Evolutionary conservation across 78 protist genomes (phyloP), one percentile per base, ranked within the genome.

Genomic region (Dictyostelium citrinum): DNA sequence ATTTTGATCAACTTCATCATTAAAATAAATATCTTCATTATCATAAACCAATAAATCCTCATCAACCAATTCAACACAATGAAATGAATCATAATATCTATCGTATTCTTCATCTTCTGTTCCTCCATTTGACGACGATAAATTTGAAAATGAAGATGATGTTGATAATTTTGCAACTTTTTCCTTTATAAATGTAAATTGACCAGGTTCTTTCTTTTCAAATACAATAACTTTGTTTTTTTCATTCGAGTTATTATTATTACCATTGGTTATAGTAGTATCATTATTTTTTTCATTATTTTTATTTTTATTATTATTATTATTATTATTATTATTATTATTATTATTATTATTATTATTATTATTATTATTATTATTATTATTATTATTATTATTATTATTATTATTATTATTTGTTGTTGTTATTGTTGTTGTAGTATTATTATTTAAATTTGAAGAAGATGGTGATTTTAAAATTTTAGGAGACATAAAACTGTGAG

Each of bases 131-230:
- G 64, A 55, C 20, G 60, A 16, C 16, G 64, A 20, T 55, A 55
- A 55, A 55, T 55, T 55, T 20, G 60, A 49, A 3, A 12, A 60
- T 1, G 8, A 7, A 0, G 33, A 7, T 20, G 37, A 39, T 14
- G 43, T 31, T 7, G 81, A 37, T 14, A 49, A 29, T 6, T 77
- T 74, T 35, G 84, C 77, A 5, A 86, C 92, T 20, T 61, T 58
- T 41, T 86, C 92, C 29, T 86, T 86, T 17, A 37, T 45, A 64
- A 86, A 86, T 39, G 58, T 8, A 61, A 86, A 86, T 24, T 22
- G 27, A 0, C 60, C 27, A 0, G 92, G 72, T 1, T 86, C 84
- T 14, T 39, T 16, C 11, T 86, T 86, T 35, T 67, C 41, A 61
- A 86, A 86, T 5, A 64, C 60, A 1, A 86, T 45, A 20, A 86